Conservation (phyloP, 1,284 basidiomycete species). For the Leccinum solheimii region DNA sequence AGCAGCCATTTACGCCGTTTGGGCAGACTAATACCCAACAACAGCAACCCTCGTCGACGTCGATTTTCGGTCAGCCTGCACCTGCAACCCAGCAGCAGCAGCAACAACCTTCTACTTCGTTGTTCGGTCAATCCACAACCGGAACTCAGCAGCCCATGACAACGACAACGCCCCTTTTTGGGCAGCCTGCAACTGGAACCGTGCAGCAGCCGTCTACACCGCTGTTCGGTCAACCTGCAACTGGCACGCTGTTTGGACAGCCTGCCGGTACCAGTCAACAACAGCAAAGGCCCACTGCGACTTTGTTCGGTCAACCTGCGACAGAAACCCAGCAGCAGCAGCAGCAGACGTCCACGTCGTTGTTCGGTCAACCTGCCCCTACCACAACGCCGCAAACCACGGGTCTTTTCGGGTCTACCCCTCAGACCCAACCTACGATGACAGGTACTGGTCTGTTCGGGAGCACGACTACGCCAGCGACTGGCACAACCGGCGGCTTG, state of each 20-base stretch:
- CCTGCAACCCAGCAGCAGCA: slow-evolving; percentile 4
- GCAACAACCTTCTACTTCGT: slow-evolving; percentile 24
- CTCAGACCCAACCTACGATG: slow-evolving; percentile 30
- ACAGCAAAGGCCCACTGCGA: slow-evolving; percentile 21
- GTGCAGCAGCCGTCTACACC: slow-evolving; percentile 25
- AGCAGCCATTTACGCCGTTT: slow-evolving; percentile 30
- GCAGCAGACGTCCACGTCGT: slow-evolving; percentile 24
- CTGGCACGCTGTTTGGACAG: slow-evolving; percentile 5
- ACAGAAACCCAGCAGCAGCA: slow-evolving; percentile 33
- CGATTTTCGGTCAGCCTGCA: slow-evolving; percentile 25
- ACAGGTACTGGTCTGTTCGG: slow-evolving; percentile 31
- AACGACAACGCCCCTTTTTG: slow-evolving; percentile 22
- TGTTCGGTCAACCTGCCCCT: slow-evolving; percentile 25
- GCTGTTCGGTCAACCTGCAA: slow-evolving; percentile 36
- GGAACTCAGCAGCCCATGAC: slow-evolving; percentile 15
- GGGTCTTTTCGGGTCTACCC: slow-evolving; percentile 26
- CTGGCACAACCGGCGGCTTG: slow-evolving; percentile 28
- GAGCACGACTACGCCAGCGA: slow-evolving; percentile 30
- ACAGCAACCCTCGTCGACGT: slow-evolving; percentile 15
- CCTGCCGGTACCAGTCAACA: slow-evolving; percentile 29
- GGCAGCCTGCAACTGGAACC: slow-evolving; percentile 17
- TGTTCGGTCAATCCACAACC: slow-evolving; percentile 37
- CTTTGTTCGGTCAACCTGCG: slow-evolving; percentile 32
- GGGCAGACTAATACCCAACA: slow-evolving; percentile 28
- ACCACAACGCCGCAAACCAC: slow-evolving; percentile 16